Base-by-base conservation (phyloP, 768 basidiomycete species). In the Amanita pseudoporphyria region DNA sequence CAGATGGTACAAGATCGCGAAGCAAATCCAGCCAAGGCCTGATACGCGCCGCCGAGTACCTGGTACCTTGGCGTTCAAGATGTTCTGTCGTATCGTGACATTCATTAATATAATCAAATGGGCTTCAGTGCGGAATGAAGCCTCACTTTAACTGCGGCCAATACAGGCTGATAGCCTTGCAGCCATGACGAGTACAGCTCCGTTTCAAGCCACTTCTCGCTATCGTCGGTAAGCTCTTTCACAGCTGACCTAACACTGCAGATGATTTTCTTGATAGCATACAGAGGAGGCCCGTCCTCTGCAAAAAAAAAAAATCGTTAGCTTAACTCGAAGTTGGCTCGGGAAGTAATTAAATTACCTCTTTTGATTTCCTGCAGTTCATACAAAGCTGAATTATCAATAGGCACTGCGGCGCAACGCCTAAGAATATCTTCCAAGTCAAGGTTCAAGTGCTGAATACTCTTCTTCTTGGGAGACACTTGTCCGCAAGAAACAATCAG, bases 121-220 rank as follows among this genome's bases (percentile, higher is more conserved):
- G n/a, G 5, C 9, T 12, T 28, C 2, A 24, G 9, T 38, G 26
- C 7, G 5, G 14, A 32, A 14, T 6, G 19, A 44, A 21, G 3
- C 55, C 67, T 35, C 36, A 73, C 73, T 57, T 69, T 61, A 9
- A 72, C 54, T 6, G 66, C 72, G 26, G 54, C 57, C 14, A 67
- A 55, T 10, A 70, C 67, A 53, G 67, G 70, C 13, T 70, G 61
- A 13, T 67, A 58, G 30, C 67, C 69, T 35, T 66, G 56, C 32
- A 73, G 53, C 73, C 72, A 74, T 41, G 63, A 60, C 35, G 67
- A 54, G 56, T 72, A 74, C 24, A 74, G 54, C 52, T 74, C 72
- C 0, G 68, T 69, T 52, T 72, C 68, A 9, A 73, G 57, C 22
- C 65, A 61, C 55, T 63, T 67, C 16, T 53, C 54, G 24, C 58